Evolutionary conservation across 148 eudicot species (phyloP), one percentile per base, ranked within the genome.

Genomic region (Spergularia bocconei): DNA sequence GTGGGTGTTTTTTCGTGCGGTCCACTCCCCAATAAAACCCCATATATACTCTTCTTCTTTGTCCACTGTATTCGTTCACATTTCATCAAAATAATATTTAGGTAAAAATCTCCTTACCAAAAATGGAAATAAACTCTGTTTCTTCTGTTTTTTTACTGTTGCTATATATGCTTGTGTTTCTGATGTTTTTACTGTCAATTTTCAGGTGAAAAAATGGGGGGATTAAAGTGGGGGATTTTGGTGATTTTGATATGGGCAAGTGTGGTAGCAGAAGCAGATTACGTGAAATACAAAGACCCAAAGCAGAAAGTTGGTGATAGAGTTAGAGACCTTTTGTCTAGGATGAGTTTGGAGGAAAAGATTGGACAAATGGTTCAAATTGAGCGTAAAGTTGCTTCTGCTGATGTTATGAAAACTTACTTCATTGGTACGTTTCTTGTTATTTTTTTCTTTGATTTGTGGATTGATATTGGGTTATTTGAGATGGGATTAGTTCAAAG

Each of bases 301-400:
- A 89, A 79, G 70, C 69, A 63, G 23, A 75, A 81, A 13, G 71
- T 88, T 20, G 71, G 76, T 54, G 63, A 4, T 29, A 88, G 96
- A 53, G 83, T 91, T 0, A 80, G 76, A 52, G 91, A 88, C 58
- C 85, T 91, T 83, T 79, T 91, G 56, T 80, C 79, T 2, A 73
- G 85, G 55, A 91, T 91, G 96, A 91, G 88, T 9, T 82, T 91
- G 72, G 96, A 87, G 50, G 96, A 91, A 63, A 91, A 91, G 79
- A 86, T 91, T 71, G 96, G 96, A 15, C 96, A 91, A 78, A 91
- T 91, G 96, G 85, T 82, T 39, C 96, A 91, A 75, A 91, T 91
- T 80, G 96, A 91, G 33, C 86, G 92, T 41, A 62, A 76, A 51
- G 87, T 86, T 67, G 88, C 96, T 33, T 76, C 96, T 2, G 68